phyloP scores from a whole-genome alignment of 148 eudicot genomes.

The Cornus controversa region DNA sequence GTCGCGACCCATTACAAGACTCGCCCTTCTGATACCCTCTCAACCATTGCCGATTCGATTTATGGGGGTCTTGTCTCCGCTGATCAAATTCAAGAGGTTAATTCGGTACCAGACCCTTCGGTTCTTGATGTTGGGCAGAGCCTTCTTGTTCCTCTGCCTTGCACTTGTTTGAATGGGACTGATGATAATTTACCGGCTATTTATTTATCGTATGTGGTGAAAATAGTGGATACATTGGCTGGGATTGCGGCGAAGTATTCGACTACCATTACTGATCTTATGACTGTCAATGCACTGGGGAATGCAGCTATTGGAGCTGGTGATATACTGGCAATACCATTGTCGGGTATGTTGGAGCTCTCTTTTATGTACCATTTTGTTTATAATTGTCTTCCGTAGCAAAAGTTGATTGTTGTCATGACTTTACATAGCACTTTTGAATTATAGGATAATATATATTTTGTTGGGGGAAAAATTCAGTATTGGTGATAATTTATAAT shows the following conservation, averaged over 20 bases:
- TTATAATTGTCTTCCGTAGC: not conserved
- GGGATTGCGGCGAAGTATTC: slow-evolving; percentile 62
- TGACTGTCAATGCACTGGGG: slow-evolving; percentile 88
- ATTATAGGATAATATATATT: too few relatives aligned
- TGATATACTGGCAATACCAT: slow-evolving; percentile 81
- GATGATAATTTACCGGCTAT: slow-evolving; percentile 75
- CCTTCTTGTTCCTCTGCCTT: slow-evolving; percentile 78
- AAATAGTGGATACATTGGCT: slow-evolving; percentile 50
- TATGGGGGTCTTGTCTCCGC: slow-evolving; percentile 90
- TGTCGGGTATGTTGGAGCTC: slow-evolving; percentile 54
- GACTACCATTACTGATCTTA: slow-evolving; percentile 75
- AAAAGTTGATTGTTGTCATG: not conserved
- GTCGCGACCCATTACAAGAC: slow-evolving; percentile 61
- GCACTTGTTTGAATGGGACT: slow-evolving; percentile 86
- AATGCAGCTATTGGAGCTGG: slow-evolving; percentile 59
- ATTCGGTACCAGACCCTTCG: slow-evolving; percentile 54
- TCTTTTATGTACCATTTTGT: not conserved
- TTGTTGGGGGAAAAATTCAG: too few relatives aligned
- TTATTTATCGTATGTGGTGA: slow-evolving; percentile 79
- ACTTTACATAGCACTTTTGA: not conserved
- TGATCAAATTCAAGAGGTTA: slow-evolving; percentile 85
- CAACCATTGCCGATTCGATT: slow-evolving; percentile 50
- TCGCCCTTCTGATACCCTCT: slow-evolving; percentile 73
- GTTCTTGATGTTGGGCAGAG: slow-evolving; percentile 66
- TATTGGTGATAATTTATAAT: too few relatives aligned